Evolutionary conservation across 2,329 filamentous ascomycete genomes (phyloP).

Genomic region (Calonectria hawksworthii): DNA sequence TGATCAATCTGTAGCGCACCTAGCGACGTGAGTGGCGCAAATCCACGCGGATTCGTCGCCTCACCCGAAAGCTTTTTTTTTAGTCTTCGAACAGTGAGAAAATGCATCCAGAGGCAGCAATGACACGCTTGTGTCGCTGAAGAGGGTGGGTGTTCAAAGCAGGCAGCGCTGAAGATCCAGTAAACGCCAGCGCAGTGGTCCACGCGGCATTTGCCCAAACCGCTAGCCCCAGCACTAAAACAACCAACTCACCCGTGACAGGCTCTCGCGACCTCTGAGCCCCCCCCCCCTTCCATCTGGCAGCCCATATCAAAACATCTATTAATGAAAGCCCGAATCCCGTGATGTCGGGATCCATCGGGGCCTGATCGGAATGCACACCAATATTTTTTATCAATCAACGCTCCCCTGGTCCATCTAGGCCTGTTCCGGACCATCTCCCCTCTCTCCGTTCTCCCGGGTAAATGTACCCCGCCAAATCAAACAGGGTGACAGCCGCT

Average conservation of each 20-base stretch:
- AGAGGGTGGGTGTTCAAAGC: no score
- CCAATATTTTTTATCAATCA: slow-evolving; percentile 20
- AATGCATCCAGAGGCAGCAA: background rate
- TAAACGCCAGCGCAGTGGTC: background rate
- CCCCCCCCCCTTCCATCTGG: background rate
- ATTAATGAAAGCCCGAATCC: background rate
- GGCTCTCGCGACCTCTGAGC: background rate
- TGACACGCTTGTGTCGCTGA: background rate
- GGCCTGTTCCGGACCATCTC: background rate
- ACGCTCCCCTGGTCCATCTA: slow-evolving; percentile 13
- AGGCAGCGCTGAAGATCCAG: background rate
- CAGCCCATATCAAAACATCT: background rate
- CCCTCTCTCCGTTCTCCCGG: background rate
- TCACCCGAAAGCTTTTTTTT: background rate
- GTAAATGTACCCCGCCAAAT: slow-evolving; percentile 5
- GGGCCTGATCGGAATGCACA: background rate
- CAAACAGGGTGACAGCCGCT: background rate
- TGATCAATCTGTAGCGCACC: background rate
- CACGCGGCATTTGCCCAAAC: background rate
- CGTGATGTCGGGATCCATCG: slow-evolving; percentile 20
- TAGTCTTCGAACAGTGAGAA: background rate
- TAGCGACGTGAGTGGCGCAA: background rate
- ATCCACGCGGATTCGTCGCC: background rate
- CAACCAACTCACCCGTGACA: background rate
- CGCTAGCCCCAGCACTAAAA: background rate